These are phyloP conservation scores for Emergomyces africanus DNA, from an alignment of 2,329 filamentous ascomycete species.

Conservation along the genomic window DNA sequence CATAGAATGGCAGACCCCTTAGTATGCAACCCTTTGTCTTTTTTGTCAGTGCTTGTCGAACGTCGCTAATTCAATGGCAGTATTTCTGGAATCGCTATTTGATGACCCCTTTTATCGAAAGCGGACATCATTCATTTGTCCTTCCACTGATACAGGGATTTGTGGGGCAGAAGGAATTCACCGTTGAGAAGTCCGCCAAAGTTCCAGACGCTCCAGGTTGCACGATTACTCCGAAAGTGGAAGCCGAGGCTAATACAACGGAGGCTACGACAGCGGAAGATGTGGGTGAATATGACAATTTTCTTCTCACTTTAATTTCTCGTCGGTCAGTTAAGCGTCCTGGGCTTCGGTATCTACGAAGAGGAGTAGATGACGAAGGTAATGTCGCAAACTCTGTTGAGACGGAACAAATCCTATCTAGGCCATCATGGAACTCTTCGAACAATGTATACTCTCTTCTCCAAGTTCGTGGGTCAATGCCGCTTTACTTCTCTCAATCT, in stretches of 20 bases:
- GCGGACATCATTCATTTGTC: slow-evolving; percentile 56
- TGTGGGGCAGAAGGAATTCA: slow-evolving; percentile 72
- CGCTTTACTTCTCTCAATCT: slow-evolving; percentile 87
- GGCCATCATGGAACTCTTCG: slow-evolving; percentile 49
- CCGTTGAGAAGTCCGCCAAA: slow-evolving; percentile 41
- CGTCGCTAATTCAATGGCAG: slow-evolving; percentile 16
- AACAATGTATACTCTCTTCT: slow-evolving; percentile 66
- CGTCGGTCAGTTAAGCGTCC: slow-evolving; percentile 74
- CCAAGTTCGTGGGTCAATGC: slow-evolving; percentile 82
- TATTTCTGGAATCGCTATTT: slow-evolving; percentile 91
- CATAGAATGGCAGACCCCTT: slow-evolving; percentile 59
- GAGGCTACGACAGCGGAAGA: slow-evolving; percentile 15
- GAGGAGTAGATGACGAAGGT: slow-evolving; percentile 82
- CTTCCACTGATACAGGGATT: slow-evolving; percentile 90
- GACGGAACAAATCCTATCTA: slow-evolving; percentile 84
- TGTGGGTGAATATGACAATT: slow-evolving; percentile 33
- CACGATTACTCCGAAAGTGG: slow-evolving; percentile 13
- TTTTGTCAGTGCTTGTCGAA: neutral
- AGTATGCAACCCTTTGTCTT: slow-evolving; percentile 27
- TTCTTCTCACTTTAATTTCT: slow-evolving; percentile 83
- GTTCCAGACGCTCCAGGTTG: slow-evolving; percentile 8
- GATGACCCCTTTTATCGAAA: slow-evolving; percentile 57
- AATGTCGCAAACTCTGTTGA: slow-evolving; percentile 84
- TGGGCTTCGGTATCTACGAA: slow-evolving; percentile 76
- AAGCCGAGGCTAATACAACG: slow-evolving; percentile 27